Base-by-base conservation (phyloP, 306 rosid genomes). In the Abrus precatorius region DNA sequence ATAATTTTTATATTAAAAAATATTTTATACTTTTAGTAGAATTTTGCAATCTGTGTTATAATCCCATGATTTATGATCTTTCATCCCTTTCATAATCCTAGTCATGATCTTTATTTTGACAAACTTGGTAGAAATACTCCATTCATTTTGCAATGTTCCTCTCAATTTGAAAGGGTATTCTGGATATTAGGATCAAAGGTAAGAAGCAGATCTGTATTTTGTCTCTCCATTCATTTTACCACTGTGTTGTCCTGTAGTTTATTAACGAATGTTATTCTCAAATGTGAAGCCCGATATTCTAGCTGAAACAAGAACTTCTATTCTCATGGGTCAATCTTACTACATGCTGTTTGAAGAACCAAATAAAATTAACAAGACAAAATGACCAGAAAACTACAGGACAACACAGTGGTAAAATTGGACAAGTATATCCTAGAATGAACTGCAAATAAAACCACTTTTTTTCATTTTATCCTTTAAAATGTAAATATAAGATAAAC, bases 291-390 rank as follows among this genome's bases (percentile, higher is more conserved):
- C 74, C 11, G 0, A 36, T 34, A 36, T 50, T 43, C 63, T 49
- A 27, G 36, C 28, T 20, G 56, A 49, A 36, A 75, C n/a, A 75
- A 75, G 48, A 75, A 27, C 9, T 74, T 13, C 30, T 45, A 12
- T 12, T 28, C 36, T 9, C 28, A 49, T 3, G 28, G 40, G 9
- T n/a, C 48, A 20, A 49, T 34, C 33, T 29, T 4, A 34, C 33
- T 45, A 10, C 40, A 44, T 68, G 55, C 27, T 28, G 40, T 27
- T 8, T 28, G 40, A 29, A 68, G 73, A 68, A 68, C 73, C 20
- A 45, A 44, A 68, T 28, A 43, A 66, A 66, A 66, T 45, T 9
- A 45, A 47, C 56, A 67, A 44, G 9, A 20, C 9, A 20, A 20
- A 20, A 9, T 67, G 49, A 9, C 55, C 53, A 28, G 7, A 20